Conservation (phyloP, 225 moss, liverwort and hornwort genomes). For the Bryum argenteum region DNA sequence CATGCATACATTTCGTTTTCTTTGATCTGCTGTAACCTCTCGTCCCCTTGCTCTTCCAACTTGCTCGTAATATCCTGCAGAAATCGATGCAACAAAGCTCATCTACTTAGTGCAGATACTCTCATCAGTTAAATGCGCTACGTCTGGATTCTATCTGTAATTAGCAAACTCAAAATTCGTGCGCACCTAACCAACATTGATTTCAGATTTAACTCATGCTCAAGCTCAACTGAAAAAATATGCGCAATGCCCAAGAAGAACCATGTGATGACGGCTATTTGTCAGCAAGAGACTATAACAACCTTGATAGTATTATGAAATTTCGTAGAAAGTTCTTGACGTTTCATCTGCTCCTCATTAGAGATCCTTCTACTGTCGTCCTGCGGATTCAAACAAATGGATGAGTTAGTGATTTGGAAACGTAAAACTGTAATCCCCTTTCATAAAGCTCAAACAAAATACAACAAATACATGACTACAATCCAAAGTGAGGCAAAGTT, state of each 20-base stretch:
- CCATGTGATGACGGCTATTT: constrained; percentile 12
- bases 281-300: constrained; percentile 2
- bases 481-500: constrained; percentile 13
- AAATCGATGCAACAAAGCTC: constrained; percentile 25
- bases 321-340: constrained; percentile 89
- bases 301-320: constrained; percentile 95
- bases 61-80: constrained; percentile 87
- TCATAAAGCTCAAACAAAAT: constrained; percentile 13
- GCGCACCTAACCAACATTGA: background rate
- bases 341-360: constrained; percentile 86
- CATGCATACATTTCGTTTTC: constrained; percentile 86
- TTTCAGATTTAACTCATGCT: constrained; percentile 18
- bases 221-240: constrained; percentile 17
- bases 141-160: background rate
- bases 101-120: background rate
- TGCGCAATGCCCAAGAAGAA: constrained; percentile 10
- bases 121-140: constrained; percentile 13
- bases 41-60: constrained; percentile 90
- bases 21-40: constrained; percentile 84
- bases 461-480: constrained; percentile 1
- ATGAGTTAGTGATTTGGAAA: background rate
- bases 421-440: background rate
- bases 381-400: constrained; percentile 38
- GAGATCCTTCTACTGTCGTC: constrained; percentile 88
- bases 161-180: background rate